These are phyloP conservation scores for Geranium rotundifolium DNA, from an alignment of 345 rosid species.

Conservation along the genomic window DNA sequence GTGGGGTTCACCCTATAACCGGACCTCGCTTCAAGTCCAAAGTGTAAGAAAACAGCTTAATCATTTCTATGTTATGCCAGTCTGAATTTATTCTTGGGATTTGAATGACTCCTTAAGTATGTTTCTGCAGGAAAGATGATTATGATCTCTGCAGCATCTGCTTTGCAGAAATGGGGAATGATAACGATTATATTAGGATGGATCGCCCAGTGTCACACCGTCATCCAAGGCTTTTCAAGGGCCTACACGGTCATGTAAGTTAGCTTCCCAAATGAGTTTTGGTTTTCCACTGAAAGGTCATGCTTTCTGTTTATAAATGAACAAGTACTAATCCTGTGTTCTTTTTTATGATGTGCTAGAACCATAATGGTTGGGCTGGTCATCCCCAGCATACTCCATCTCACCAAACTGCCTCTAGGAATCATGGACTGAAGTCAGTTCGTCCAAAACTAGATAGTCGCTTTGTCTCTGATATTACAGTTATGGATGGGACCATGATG, in stretches of 20 bases:
- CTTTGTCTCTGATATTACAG: constrained; percentile 73
- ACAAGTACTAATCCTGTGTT: background rate
- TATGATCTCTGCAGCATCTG: constrained; percentile 91
- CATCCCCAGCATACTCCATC: too few species aligned
- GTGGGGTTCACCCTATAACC: constrained; percentile 81
- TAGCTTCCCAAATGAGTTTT: constrained; percentile 9
- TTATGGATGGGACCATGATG: constrained; percentile 69
- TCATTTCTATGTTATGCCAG: background rate
- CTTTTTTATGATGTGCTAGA: background rate
- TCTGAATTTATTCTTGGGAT: constrained; percentile 1
- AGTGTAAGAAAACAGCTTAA: constrained; percentile 44
- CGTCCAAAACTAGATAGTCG: constrained; percentile 60
- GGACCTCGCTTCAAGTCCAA: constrained; percentile 85
- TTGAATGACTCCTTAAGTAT: background rate
- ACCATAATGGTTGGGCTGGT: too few species aligned
- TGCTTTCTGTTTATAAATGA: too few species aligned
- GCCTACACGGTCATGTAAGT: constrained; percentile 28
- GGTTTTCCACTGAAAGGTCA: background rate
- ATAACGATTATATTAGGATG: constrained; percentile 51
- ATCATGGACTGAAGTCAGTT: constrained; percentile 19
- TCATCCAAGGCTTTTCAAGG: constrained; percentile 21
- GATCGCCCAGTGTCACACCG: constrained; percentile 44
- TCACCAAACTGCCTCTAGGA: too few species aligned
- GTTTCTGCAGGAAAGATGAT: constrained; percentile 49
- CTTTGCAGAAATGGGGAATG: constrained; percentile 59